Evolutionary conservation across 805 yeast genomes (phyloP).

Genomic region (Debaryomyces tyrocola): DNA sequence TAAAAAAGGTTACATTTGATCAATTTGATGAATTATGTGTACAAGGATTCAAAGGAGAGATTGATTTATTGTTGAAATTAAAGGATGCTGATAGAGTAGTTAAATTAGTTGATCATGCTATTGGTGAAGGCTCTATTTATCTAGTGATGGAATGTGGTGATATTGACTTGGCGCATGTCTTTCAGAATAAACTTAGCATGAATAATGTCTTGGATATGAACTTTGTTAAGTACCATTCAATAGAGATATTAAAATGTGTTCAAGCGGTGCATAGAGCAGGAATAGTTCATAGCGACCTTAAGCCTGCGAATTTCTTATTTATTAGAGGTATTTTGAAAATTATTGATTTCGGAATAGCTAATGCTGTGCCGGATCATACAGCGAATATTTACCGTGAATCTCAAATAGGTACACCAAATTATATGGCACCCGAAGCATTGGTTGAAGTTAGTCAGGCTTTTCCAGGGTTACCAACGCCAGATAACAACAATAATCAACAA

Average conservation of each 20-base stretch:
- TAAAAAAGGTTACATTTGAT: conserved; percentile 78
- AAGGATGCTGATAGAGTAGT: conserved; percentile 71
- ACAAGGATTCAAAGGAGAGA: conserved; percentile 85
- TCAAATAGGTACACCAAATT: conserved; percentile 93
- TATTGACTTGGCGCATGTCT: conserved; percentile 79
- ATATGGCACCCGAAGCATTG: conserved; percentile 97
- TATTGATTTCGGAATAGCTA: conserved; percentile 95
- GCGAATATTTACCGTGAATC: conserved; percentile 85
- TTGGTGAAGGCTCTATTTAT: conserved; percentile 60
- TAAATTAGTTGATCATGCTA: conserved; percentile 68
- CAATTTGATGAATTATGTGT: conserved; percentile 76
- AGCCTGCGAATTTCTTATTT: conserved; percentile 70
- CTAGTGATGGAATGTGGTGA: conserved; percentile 96
- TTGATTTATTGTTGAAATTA: conserved; percentile 65
- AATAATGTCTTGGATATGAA: conserved; percentile 54
- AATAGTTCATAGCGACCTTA: conserved; percentile 80
- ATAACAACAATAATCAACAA: conserved; percentile 3
- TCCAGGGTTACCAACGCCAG: conserved; percentile 19
- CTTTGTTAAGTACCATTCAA: conserved; percentile 76
- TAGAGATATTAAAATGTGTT: conserved; percentile 79
- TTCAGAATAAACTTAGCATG: conserved; percentile 54
- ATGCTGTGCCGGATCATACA: conserved; percentile 90
- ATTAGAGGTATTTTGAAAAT: conserved; percentile 84
- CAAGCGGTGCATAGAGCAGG: conserved; percentile 84
- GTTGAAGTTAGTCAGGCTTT: conserved; percentile 51